phyloP scores from a whole-genome alignment of 2,329 filamentous ascomycete genomes.

The Cladosporium oxysporum region DNA sequence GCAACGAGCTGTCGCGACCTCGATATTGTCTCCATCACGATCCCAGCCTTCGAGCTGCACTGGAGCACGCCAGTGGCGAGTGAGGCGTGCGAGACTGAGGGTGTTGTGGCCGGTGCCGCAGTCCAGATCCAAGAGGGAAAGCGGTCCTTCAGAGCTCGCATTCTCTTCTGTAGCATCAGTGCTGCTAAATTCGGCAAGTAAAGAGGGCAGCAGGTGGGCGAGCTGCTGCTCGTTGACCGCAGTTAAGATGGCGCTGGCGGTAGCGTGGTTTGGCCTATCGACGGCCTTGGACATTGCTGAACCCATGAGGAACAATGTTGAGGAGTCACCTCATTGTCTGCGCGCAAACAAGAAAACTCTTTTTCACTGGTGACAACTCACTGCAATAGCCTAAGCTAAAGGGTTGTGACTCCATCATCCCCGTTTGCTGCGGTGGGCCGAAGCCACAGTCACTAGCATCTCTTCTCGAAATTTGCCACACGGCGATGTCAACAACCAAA shows the following conservation, averaged over 20 bases:
- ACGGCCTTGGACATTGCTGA: background rate
- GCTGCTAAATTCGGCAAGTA: background rate
- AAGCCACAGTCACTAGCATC: background rate
- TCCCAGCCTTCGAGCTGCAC: background rate
- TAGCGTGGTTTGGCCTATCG: background rate
- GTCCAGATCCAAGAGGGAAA: background rate
- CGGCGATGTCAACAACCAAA: background rate
- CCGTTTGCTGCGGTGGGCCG: background rate
- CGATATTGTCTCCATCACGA: background rate
- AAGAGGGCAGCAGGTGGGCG: background rate
- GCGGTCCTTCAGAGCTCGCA: background rate
- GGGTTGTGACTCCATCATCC: background rate
- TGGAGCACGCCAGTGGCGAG: background rate
- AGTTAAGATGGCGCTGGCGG: background rate
- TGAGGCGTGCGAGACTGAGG: background rate
- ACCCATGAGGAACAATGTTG: background rate
- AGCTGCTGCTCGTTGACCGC: background rate
- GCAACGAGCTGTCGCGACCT: background rate
- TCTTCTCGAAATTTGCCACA: background rate
- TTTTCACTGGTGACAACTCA: background rate
- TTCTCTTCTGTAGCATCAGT: background rate
- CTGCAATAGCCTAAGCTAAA: background rate
- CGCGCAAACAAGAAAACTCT: background rate
- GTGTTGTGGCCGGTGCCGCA: background rate
- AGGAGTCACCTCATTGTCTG: background rate